Conservation (phyloP, 192 early-diverging fungal species). For the Irineochytrium annulatum region DNA sequence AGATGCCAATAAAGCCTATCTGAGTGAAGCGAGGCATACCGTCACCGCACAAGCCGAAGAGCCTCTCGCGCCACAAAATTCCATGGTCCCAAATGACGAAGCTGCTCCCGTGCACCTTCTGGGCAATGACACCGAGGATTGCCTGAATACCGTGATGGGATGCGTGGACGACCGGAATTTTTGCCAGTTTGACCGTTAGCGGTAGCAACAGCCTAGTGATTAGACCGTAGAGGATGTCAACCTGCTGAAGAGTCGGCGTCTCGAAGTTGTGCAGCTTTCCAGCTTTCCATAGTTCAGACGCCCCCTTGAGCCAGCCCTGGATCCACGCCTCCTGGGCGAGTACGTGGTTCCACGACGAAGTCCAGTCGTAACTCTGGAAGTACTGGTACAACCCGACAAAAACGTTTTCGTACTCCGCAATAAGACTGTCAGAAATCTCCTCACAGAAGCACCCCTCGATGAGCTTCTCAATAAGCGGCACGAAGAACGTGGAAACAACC, state of each 20-base stretch:
- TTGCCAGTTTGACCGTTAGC: slow-evolving; percentile 29
- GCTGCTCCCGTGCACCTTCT: slow-evolving; percentile 26
- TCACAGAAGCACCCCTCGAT: slow-evolving; percentile 28
- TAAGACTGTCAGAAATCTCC: slow-evolving; percentile 4
- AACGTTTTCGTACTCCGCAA: slow-evolving; percentile 35
- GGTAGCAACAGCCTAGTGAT: slow-evolving; percentile 32
- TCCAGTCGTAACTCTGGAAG: slow-evolving; percentile 39
- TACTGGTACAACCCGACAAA: slow-evolving; percentile 39
- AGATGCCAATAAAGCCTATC: slow-evolving; percentile 35
- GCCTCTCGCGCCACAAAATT: slow-evolving; percentile 44
- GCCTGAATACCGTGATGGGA: slow-evolving; percentile 47
- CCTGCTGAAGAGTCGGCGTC: slow-evolving; percentile 38
- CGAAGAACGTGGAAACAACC: slow-evolving; percentile 25
- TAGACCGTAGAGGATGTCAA: slow-evolving; percentile 37
- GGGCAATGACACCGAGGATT: slow-evolving; percentile 43
- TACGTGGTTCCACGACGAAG: slow-evolving; percentile 31
- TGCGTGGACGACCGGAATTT: slow-evolving; percentile 34
- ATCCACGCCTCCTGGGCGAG: slow-evolving; percentile 39
- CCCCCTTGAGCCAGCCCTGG: slow-evolving; percentile 17
- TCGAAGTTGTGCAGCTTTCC: slow-evolving; percentile 26
- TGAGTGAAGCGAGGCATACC: slow-evolving; percentile 43
- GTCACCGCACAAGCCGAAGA: slow-evolving; percentile 40
- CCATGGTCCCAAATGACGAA: slow-evolving; percentile 45
- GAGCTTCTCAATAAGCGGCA: slow-evolving; percentile 31
- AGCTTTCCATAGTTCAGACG: slow-evolving; percentile 3